Percentiles rank a stretch among this genome's conserved stretches.
These are phyloP conservation scores for Cryptococcus floricola DNA, from an alignment of 1,284 basidiomycete species.

Conservation along the genomic window DNA sequence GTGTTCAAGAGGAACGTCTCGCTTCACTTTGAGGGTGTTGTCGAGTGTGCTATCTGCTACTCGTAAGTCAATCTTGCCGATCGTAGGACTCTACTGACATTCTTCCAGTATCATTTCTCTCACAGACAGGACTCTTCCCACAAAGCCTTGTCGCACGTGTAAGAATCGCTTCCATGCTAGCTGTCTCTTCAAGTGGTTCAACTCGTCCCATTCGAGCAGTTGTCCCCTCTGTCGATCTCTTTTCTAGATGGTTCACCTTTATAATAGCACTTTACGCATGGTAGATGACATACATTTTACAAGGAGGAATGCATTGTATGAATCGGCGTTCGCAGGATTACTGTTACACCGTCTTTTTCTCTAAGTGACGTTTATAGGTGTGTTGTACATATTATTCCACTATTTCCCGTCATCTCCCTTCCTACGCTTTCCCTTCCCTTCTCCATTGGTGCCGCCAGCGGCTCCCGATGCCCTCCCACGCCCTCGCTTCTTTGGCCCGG, in stretches of 20 bases:
- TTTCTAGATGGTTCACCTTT: conserved; percentile 38
- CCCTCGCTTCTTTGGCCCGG: conserved; percentile 11
- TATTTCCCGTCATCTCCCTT: conserved; percentile 3
- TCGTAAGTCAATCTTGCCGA: conserved; percentile 59
- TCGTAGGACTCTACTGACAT: neutral
- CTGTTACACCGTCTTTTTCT: neutral
- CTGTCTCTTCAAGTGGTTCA: conserved; percentile 96
- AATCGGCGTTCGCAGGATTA: no score
- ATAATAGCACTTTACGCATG: no score
- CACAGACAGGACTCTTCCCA: conserved; percentile 81
- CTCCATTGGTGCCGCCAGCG: neutral
- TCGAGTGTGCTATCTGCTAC: conserved; percentile 91
- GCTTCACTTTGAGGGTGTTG: conserved; percentile 87
- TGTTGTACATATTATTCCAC: neutral
- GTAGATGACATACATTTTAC: neutral
- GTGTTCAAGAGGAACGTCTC: conserved; percentile 93
- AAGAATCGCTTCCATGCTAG: conserved; percentile 92
- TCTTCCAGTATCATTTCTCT: conserved; percentile 82
- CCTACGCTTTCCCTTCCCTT: conserved; percentile 7
- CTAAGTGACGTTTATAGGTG: neutral
- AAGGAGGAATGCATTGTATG: neutral
- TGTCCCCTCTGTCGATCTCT: conserved; percentile 80
- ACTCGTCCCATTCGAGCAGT: conserved; percentile 73
- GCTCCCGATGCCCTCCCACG: conserved; percentile 9
- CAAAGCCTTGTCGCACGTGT: conserved; percentile 90